Percentiles rank a stretch among this genome's conserved stretches.
phyloP scores from a whole-genome alignment of 2,329 filamentous ascomycete genomes.

The Thelonectria blattea region DNA sequence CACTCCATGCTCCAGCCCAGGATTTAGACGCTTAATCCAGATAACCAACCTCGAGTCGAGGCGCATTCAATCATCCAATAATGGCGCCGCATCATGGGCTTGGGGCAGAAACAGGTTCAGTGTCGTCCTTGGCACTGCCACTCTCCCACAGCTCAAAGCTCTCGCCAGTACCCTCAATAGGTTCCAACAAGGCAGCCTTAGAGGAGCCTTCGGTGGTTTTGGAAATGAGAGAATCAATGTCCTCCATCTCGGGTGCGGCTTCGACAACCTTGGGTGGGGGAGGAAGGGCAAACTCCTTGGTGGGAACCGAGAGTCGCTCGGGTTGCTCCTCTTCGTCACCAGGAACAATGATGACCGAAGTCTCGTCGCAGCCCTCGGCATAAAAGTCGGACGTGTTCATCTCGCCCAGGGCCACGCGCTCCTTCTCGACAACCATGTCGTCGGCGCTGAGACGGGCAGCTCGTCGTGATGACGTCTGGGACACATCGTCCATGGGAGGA shows the following conservation, averaged over 20 bases:
- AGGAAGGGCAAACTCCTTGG: constrained; percentile 25
- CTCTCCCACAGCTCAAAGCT: constrained; percentile 76
- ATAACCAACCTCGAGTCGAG: constrained; percentile 1
- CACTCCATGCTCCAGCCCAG: constrained; percentile 22
- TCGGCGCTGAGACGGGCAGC: constrained; percentile 45
- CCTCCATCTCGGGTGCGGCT: constrained; percentile 30
- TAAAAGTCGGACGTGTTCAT: constrained; percentile 73
- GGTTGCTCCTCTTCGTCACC: constrained; percentile 60
- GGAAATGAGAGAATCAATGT: constrained; percentile 47
- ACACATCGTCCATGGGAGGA: constrained; percentile 72
- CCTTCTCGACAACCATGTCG: constrained; percentile 67
- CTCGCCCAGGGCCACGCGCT: constrained; percentile 69
- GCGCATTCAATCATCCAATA: constrained; percentile 19
- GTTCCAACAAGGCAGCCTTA: constrained; percentile 56
- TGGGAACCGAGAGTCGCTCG: constrained; percentile 18
- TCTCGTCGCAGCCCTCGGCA: constrained; percentile 67
- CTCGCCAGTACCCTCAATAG: constrained; percentile 64
- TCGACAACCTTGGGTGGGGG: constrained; percentile 30
- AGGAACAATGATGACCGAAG: constrained; percentile 66
- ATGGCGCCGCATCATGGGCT: constrained; percentile 31
- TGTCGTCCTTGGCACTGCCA: constrained; percentile 66
- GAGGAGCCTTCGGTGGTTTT: constrained; percentile 46
- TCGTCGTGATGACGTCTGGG: constrained; percentile 57
- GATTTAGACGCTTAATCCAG: constrained; percentile 3
- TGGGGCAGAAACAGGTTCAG: constrained; percentile 39